Base-by-base conservation (phyloP, 2,329 filamentous ascomycete genomes). In the Westerdykella ornata region DNA sequence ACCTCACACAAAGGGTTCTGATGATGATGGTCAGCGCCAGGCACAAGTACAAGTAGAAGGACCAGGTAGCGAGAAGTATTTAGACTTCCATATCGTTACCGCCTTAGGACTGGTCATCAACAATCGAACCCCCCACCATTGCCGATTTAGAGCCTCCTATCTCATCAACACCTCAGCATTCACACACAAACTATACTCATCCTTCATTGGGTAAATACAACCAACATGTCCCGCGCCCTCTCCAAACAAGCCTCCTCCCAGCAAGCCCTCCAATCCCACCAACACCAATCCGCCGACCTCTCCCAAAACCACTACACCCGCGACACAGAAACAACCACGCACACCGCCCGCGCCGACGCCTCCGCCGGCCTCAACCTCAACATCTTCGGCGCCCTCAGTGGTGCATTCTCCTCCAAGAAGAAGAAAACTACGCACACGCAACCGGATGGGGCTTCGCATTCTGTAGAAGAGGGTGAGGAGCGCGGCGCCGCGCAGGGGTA, bases 351-450 rank as follows among this genome's bases (percentile, higher is more conserved):
- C 22, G 62, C 62, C 1, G 60, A 53, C 29, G 63, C 62, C 7
- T 33, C 30, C 4, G 62, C 59, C 2, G 61, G 61, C 8, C 52
- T 66, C 36, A 66, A 62, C 41, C 50, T 67, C 35, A 66, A 65
- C 43, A 41, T 67, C 45, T 53, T 64, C 42, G 61, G 57, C 44
- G 60, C 62, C 35, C 55, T 66, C 7, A 56, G 51, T 13, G 61
- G 62, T 47, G 57, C 55, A 18, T 51, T 66, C 15, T 47, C 42
- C 14, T 62, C 57, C 6, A 54, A 52, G 37, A 48, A 45, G 6
- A 60, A 53, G 35, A 65, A 65, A 35, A 60, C 56, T 0, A 64
- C 60, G 4, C 53, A 59, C 29, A 44, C 44, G 6, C 50, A 53
- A 9, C 40, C 52, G 1, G 59, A 65, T 39, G 62, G 62, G 0